phyloP scores from a whole-genome alignment of 305 asterid genomes.

The Rubia peregrina region DNA sequence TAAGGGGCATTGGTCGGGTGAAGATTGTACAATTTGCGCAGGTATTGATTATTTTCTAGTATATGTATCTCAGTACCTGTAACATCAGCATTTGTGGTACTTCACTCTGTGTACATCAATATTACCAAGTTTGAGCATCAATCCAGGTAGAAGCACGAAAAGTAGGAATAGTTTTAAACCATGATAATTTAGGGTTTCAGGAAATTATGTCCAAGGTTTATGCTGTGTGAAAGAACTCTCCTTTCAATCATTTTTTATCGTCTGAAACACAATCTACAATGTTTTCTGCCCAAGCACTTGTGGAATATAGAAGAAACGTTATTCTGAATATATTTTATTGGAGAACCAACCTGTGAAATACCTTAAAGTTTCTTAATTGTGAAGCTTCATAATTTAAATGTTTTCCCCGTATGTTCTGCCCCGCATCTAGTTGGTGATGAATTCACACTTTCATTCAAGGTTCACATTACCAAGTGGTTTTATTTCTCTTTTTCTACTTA shows the following conservation, averaged over 20 bases:
- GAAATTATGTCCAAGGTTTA: background rate
- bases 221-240: background rate
- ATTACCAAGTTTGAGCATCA: background rate
- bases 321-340: background rate
- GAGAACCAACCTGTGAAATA: background rate
- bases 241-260: background rate
- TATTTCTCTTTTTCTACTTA: conserved; percentile 1
- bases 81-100: background rate
- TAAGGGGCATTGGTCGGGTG: conserved; percentile 75
- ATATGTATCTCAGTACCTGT: background rate
- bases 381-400: background rate
- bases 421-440: background rate
- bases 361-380: background rate
- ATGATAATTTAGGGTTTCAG: background rate
- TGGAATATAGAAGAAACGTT: background rate
- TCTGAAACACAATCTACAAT: background rate
- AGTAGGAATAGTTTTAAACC: background rate
- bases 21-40: conserved; percentile 46
- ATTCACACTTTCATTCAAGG: background rate
- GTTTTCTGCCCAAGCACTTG: background rate
- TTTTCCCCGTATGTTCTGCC: background rate
- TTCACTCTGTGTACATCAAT: background rate
- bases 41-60: conserved; percentile 26
- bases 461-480: background rate
- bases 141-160: background rate